Base-by-base conservation (phyloP, 768 basidiomycete species). In the Nidula microcarpa region DNA sequence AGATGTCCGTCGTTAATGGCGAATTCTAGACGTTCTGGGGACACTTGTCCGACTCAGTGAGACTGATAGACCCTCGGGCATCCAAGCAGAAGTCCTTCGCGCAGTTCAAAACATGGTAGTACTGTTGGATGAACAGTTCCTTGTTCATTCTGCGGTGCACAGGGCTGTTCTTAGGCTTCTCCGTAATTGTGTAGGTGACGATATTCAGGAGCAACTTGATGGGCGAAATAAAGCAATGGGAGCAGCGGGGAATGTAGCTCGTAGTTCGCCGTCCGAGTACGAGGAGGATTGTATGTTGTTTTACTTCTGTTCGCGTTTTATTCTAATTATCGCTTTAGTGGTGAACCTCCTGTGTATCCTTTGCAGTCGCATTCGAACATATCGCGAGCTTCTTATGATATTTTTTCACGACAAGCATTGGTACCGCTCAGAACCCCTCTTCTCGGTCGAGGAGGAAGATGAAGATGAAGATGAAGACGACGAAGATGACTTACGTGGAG, bases 331-430 rank as follows among this genome's bases (percentile, higher is more conserved):
- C 2, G 51, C 50, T 56, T 52, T n/a, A 97, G 86, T 98, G 68
- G 94, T 97, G 56, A 91, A 94, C 65, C 74, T 97, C 32, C 80
- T 98, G 50, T 96, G 94, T 71, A 91, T 90, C 55, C 69, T 98
- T 34, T 96, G 94, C 77, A 94, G 90, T 62, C 83, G 94, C 44
- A 97, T 98, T 64, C 81, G 91, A 52, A 89, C 90, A 33, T 85
- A 88, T 64, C 85, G 91, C 37, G 91, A 94, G 61, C 76, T 98
- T 1, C 82, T 98, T 37, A 90, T 97, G 81, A 96, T 98, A 57
- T 98, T 98, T 75, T 96, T 98, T 66, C 93, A 95, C 62, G 94
- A 96, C 66, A 94, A 91, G 62, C 85, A 91, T 59, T 91, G 91
- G 86, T 87, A 86, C 64, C 84, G 77, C 8, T 86, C 87, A 5